Conservation (phyloP, 257 asterid species). For the Orobanche coerulescens region DNA sequence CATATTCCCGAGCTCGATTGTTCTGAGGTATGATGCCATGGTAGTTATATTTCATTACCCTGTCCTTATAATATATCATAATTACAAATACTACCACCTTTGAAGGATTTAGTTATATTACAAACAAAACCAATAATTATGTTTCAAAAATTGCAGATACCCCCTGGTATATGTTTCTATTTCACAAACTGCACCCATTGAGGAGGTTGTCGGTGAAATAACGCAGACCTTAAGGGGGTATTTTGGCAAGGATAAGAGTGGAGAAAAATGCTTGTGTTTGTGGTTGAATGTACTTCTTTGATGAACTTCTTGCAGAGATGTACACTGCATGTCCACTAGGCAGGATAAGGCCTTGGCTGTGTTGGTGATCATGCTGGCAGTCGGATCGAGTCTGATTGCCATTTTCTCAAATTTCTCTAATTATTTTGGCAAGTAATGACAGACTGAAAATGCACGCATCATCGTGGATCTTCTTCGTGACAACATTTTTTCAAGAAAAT, state of each 20-base stretch:
- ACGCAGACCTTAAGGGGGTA: too few relatives aligned
- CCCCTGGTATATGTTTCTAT: background rate
- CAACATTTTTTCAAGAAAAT: background rate
- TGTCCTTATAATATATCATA: background rate
- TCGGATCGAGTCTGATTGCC: conserved; percentile 76
- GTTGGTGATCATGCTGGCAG: conserved; percentile 63
- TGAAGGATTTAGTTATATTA: background rate
- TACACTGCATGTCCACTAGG: conserved; percentile 44
- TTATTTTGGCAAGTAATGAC: conserved; percentile 31
- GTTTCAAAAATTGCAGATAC: background rate
- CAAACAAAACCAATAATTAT: background rate
- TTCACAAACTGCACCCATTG: too few relatives aligned
- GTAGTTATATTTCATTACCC: background rate
- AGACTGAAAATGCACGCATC: background rate
- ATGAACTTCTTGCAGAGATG: conserved; percentile 49
- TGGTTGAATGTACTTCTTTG: conserved; percentile 6
- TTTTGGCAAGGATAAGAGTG: background rate
- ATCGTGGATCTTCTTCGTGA: background rate
- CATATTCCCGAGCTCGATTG: conserved; percentile 85
- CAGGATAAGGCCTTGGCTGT: conserved; percentile 63
- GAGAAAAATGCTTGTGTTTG: background rate
- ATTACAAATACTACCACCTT: background rate
- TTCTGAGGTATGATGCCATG: conserved; percentile 57
- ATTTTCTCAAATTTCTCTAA: conserved; percentile 49
- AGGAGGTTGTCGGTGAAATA: too few relatives aligned